phyloP scores from a whole-genome alignment of 805 yeast species.

The Myxozyma lipomycoides region DNA sequence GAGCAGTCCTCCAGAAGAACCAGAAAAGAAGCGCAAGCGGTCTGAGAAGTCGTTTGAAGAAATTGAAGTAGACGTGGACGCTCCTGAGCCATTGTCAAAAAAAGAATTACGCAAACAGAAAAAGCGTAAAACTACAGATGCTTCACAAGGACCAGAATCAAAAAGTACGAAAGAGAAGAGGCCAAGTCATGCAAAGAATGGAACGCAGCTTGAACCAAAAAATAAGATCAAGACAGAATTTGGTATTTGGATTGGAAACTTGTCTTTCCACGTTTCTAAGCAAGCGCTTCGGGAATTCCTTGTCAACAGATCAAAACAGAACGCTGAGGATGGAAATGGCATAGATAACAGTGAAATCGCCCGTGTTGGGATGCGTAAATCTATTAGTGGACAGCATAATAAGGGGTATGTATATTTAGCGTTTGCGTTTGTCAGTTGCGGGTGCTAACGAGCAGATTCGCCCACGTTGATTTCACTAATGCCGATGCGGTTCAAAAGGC shows the following conservation, averaged over 20 bases:
- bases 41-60: constrained; percentile 33
- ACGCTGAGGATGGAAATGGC: constrained; percentile 4
- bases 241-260: constrained; percentile 94
- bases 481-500: constrained; percentile 58
- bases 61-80: constrained; percentile 43
- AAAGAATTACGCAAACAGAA: constrained; percentile 84
- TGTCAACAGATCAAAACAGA: constrained; percentile 51
- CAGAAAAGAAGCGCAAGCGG: constrained; percentile 17
- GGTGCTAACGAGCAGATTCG: constrained; percentile 67
- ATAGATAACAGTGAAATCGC: constrained; percentile 58
- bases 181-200: constrained; percentile 34
- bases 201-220: constrained; percentile 35
- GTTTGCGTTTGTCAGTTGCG: not conserved
- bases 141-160: constrained; percentile 27
- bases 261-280: constrained; percentile 75
- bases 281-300: constrained; percentile 69
- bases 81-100: constrained; percentile 79
- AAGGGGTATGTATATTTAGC: constrained; percentile 31
- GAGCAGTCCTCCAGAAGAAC: not conserved
- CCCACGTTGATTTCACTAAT: constrained; percentile 76
- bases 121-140: constrained; percentile 40
- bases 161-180: constrained; percentile 3
- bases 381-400: constrained; percentile 51
- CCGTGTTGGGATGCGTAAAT: constrained; percentile 74
- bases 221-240: constrained; percentile 44